Evolutionary conservation across 2,329 filamentous ascomycete genomes (phyloP).

Genomic region (Dothistroma pini): DNA sequence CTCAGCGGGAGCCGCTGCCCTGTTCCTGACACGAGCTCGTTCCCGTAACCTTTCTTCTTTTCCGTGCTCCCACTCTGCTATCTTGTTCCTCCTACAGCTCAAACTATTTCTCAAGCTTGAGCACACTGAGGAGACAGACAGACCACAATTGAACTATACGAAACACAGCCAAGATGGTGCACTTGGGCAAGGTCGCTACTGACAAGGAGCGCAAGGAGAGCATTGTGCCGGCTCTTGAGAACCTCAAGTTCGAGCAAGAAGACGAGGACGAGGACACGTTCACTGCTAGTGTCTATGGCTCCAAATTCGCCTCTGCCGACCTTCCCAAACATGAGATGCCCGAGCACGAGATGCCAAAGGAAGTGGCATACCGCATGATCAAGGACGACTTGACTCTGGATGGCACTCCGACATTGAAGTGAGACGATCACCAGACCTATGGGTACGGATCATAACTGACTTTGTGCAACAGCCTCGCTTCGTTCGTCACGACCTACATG

Average conservation of each 20-base stretch:
- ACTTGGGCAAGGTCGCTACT: slow-evolving; percentile 33
- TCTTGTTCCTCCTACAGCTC: neutral
- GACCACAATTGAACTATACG: neutral
- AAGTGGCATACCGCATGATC: slow-evolving; percentile 95
- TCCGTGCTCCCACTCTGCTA: neutral
- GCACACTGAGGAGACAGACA: neutral
- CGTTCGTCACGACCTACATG: slow-evolving; percentile 97
- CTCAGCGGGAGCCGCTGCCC: neutral
- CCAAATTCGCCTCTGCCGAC: slow-evolving; percentile 74
- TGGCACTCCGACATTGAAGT: slow-evolving; percentile 85
- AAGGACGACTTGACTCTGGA: slow-evolving; percentile 90
- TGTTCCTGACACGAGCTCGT: neutral
- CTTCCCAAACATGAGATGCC: slow-evolving; percentile 83
- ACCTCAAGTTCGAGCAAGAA: slow-evolving; percentile 43
- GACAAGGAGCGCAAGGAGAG: slow-evolving; percentile 35
- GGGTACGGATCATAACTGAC: slow-evolving; percentile 1
- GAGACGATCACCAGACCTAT: slow-evolving; percentile 29
- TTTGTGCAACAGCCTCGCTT: slow-evolving; percentile 63
- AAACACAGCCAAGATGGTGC: slow-evolving; percentile 32
- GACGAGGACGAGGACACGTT: slow-evolving; percentile 52
- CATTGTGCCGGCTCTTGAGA: slow-evolving; percentile 45
- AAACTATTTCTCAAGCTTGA: neutral
- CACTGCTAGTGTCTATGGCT: slow-evolving; percentile 83
- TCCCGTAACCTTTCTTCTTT: neutral
- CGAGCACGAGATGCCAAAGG: slow-evolving; percentile 81